A percentile compares a stretch with the other conserved stretches of the same genome.
These are phyloP conservation scores for Boletus barrowsii DNA, from an alignment of 768 basidiomycete species.

Conservation along the genomic window DNA sequence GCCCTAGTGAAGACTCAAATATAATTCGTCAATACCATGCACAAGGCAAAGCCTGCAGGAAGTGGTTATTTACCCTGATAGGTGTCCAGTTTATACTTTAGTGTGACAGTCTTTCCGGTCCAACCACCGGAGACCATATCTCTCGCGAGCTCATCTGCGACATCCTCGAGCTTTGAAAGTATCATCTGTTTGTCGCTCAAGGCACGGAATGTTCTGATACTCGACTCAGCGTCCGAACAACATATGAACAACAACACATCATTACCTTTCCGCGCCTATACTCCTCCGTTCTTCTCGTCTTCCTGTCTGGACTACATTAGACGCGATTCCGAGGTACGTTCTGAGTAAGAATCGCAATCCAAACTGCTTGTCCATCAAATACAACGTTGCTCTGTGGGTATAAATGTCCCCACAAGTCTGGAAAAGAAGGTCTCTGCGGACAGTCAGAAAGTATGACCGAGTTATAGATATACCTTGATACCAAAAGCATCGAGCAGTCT, in stretches of 20 bases:
- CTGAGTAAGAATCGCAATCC: conserved; percentile 72
- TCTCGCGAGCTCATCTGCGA: conserved; percentile 75
- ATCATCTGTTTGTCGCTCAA: conserved; percentile 64
- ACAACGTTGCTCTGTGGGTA: conserved; percentile 65
- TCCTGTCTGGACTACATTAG: conserved; percentile 74
- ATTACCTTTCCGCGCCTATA: conserved; percentile 84
- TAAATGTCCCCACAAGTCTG: conserved; percentile 92
- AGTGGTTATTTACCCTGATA: conserved; percentile 59
- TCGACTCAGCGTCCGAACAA: not conserved
- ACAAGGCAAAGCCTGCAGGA: not conserved
- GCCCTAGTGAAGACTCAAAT: conserved; percentile 74
- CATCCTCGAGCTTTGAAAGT: conserved; percentile 71
- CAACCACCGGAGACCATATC: conserved; percentile 81
- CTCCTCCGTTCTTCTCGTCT: conserved; percentile 84
- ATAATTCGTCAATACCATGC: conserved; percentile 5
- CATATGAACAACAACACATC: not conserved
- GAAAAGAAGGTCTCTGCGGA: not conserved
- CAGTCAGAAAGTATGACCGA: not conserved
- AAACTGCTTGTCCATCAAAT: conserved; percentile 85
- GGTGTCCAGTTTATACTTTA: conserved; percentile 91
- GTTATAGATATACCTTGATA: conserved; percentile 52
- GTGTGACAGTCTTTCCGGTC: conserved; percentile 83
- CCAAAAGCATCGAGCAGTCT: conserved; percentile 82
- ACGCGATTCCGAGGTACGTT: conserved; percentile 83
- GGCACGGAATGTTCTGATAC: conserved; percentile 69